Conservation (phyloP, 2,329 filamentous ascomycete species). For the Aspergillus cejpii region DNA sequence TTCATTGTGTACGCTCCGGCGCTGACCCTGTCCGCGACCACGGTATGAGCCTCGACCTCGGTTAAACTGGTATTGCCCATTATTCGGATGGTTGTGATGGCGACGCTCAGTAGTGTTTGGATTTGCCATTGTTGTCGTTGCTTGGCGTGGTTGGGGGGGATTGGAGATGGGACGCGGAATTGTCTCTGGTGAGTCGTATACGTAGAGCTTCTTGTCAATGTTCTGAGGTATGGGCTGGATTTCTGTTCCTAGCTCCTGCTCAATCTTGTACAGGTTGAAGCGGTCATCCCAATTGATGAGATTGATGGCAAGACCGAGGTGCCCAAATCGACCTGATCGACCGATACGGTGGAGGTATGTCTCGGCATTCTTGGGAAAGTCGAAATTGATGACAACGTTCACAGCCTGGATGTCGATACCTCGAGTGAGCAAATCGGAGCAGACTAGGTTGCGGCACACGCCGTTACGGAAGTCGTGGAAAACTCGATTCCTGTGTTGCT, state of each 20-base stretch:
- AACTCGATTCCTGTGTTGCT: constrained; percentile 92
- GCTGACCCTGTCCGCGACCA: constrained; percentile 41
- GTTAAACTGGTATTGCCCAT: constrained; percentile 34
- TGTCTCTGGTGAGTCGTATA: constrained; percentile 91
- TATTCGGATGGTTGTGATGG: constrained; percentile 31
- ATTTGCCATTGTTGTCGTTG: constrained; percentile 16
- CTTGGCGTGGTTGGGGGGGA: constrained; percentile 35
- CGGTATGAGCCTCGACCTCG: constrained; percentile 40
- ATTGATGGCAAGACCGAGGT: constrained; percentile 95
- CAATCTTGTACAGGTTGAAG: constrained; percentile 98
- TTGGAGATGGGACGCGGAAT: constrained; percentile 76
- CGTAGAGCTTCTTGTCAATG: constrained; percentile 97
- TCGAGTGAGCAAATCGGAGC: constrained; percentile 92
- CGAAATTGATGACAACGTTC: constrained; percentile 99
- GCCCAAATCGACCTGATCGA: constrained; percentile 92
- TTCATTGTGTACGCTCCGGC: constrained; percentile 33
- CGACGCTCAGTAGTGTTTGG: constrained; percentile 31
- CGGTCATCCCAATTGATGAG: constrained; percentile 99
- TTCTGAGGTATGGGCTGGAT: constrained; percentile 90
- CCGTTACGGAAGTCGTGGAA: constrained; percentile 99
- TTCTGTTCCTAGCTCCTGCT: constrained; percentile 93
- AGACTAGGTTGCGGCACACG: constrained; percentile 95
- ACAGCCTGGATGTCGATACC: constrained; percentile 99
- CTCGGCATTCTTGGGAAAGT: constrained; percentile 98
- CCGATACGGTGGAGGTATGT: constrained; percentile 98